Base-by-base conservation (phyloP, 352 stramenopile species). In the Saprolegnia diclina region DNA sequence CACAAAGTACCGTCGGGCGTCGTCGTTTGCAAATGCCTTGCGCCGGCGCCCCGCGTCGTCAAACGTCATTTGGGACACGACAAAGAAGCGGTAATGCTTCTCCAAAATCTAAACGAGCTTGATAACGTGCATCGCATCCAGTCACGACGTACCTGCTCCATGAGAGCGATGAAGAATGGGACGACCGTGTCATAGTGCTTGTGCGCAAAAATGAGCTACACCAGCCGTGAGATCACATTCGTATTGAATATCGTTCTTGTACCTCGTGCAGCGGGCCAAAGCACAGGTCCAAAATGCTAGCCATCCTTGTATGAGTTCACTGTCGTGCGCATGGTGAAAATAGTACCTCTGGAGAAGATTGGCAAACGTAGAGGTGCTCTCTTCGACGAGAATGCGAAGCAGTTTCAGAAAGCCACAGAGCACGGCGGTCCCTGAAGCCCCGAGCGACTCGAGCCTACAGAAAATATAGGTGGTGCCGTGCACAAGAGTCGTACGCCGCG, bases 31-130 rank as follows among this genome's bases (percentile, higher is more conserved):
- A 57, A 88, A 93, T 9, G 57, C 63, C 22, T 83, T 82, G 64
- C 88, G 79, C 32, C 82, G 82, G n/a, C 72, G 71, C 16, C 65
- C 65, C 13, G 55, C 13, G 26, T 40, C 57, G 40, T 71, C 50
- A 35, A 63, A 63, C 11, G 1, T 71, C 9, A 40, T 71, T 0
- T 72, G 76, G 26, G 78, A 77, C 14, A 72, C 57, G 26, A 93
- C 84, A 65, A 93, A 93, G 64, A 89, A 91, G 26, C 85, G 80
- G 70, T 87, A 93, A 44, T 91, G 85, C 63, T 91, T 91, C 67
- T 90, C 82, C 11, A 93, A 65, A 24, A 93, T 70, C 63, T 64
- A 64, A 6, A 22, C 18, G 22, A 29, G 5, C 10, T 14, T 9
- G 26, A 38, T 14, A 44, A 18, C 42, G 24, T 18, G 10, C 50